Conservation (phyloP, 352 stramenopile genomes). For the Phytophthora ohioensis region DNA sequence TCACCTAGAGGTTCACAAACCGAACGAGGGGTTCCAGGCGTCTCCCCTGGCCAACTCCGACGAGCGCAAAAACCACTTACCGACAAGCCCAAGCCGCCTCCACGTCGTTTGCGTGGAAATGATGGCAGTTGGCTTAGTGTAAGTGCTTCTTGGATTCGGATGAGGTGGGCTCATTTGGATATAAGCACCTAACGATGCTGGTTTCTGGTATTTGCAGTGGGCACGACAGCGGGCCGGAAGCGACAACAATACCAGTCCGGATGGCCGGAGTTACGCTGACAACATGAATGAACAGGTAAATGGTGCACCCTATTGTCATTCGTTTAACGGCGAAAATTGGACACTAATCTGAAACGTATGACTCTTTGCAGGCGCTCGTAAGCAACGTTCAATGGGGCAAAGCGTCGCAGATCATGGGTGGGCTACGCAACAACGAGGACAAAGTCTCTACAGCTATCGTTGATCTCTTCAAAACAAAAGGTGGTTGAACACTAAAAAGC, state of each 20-base stretch:
- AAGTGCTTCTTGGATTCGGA: constrained; percentile 13
- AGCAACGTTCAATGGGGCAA: constrained; percentile 74
- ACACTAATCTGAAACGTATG: constrained; percentile 16
- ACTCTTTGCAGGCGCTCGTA: constrained; percentile 15
- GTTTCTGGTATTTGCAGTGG: constrained; percentile 48
- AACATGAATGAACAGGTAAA: constrained; percentile 37
- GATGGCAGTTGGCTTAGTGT: constrained; percentile 50
- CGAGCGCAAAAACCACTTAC: constrained; percentile 34
- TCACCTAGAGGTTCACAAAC: constrained; percentile 20
- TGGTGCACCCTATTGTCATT: constrained; percentile 19
- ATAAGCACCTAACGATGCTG: constrained; percentile 8
- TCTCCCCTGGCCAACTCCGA: constrained; percentile 30
- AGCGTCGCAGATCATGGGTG: constrained; percentile 68
- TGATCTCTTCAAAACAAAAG: constrained; percentile 54
- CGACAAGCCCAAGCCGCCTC: constrained; percentile 28
- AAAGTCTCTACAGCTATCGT: constrained; percentile 72
- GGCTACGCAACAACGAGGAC: constrained; percentile 49
- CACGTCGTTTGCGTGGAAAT: constrained; percentile 23
- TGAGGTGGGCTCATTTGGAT: constrained; percentile 7
- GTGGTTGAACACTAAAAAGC: constrained; percentile 6
- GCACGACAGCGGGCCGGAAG: constrained; percentile 49
- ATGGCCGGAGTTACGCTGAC: constrained; percentile 34
- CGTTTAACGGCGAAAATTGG: neutral
- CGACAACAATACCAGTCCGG: constrained; percentile 37
- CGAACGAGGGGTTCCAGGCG: constrained; percentile 28